Base-by-base conservation (phyloP, 1,284 basidiomycete species). In the Cutaneotrichosporon spelunceum region DNA sequence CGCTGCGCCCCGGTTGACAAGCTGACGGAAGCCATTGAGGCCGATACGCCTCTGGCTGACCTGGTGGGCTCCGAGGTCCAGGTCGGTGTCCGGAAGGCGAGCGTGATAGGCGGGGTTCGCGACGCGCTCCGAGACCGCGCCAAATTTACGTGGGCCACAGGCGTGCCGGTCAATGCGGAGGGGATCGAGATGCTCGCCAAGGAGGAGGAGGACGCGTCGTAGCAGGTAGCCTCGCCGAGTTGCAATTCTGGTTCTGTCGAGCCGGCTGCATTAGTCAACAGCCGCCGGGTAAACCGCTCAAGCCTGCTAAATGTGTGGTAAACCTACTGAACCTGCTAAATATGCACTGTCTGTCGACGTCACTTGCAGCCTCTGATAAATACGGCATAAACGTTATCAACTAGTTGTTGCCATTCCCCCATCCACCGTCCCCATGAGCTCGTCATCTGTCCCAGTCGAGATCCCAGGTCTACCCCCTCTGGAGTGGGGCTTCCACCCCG, bases 391-490 rank as follows among this genome's bases (percentile, higher is more conserved):
- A n/a, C n/a, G n/a, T n/a, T n/a, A n/a, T n/a, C n/a, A n/a, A n/a
- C n/a, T n/a, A n/a, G n/a, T 47, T 26, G 10, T 30, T 27, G 1
- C 26, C 24, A 27, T 29, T 48, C 23, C 5, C 8, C 9, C 48
- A 30, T 26, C 45, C 23, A 24, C 45, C 5, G 21, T 13, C 26
- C 23, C 45, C 1, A 48, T 48, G 45, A 10, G 23, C 23, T 11
- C 48, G 30, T 3, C 48, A 19, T 29, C 34, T 16, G 34, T 24
- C 13, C 52, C 52, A 3, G 52, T 56, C 44, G 4, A 9, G 2
- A 29, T 56, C 29, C 44, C 55, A 4, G 55, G 55, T 8, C 45
- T 56, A 16, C 55, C 55, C 11, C 42, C 55, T 8, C 44, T 56
- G n/a, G 23, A 45, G 10, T 56, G 55, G 55, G 42, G 42, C 3